Conservation (phyloP, 805 yeast species). For the Monosporozyma siamensis region DNA sequence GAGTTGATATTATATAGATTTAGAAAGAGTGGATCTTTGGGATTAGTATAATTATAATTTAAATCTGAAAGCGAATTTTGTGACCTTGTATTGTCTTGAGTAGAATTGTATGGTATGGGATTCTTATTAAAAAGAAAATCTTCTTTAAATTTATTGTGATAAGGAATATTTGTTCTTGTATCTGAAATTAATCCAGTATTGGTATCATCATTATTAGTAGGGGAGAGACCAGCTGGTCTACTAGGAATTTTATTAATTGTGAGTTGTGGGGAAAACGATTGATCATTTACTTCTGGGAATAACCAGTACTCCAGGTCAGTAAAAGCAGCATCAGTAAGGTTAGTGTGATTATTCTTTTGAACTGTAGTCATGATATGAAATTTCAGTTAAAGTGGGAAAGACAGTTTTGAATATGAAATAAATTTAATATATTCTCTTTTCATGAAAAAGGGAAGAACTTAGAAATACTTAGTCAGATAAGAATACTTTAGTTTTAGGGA, state of each 20-base stretch:
- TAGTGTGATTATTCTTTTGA: not conserved
- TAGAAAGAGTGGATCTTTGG: not conserved
- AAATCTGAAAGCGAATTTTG: not conserved
- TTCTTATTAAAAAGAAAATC: too few relatives aligned
- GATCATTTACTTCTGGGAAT: not conserved
- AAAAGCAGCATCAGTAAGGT: not conserved
- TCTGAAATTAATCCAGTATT: not conserved
- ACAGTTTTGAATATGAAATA: too few relatives aligned
- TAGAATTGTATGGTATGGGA: not conserved
- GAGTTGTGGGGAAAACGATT: not conserved
- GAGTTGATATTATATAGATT: not conserved
- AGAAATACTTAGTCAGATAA: too few relatives aligned
- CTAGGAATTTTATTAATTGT: not conserved
- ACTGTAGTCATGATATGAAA: not conserved
- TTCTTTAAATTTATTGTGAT: not conserved
- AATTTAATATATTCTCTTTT: too few relatives aligned
- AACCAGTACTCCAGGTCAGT: not conserved
- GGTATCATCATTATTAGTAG: not conserved
- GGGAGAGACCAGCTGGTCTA: not conserved
- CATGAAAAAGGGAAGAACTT: too few relatives aligned
- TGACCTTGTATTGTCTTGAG: not conserved
- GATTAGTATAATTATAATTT: not conserved
- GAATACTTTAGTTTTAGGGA: too few relatives aligned
- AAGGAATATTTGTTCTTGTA: too few relatives aligned
- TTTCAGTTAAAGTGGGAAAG: too few relatives aligned